Evolutionary conservation across 805 yeast species (phyloP), one percentile per base, ranked within the genome.

Genomic region (Candida awuae): DNA sequence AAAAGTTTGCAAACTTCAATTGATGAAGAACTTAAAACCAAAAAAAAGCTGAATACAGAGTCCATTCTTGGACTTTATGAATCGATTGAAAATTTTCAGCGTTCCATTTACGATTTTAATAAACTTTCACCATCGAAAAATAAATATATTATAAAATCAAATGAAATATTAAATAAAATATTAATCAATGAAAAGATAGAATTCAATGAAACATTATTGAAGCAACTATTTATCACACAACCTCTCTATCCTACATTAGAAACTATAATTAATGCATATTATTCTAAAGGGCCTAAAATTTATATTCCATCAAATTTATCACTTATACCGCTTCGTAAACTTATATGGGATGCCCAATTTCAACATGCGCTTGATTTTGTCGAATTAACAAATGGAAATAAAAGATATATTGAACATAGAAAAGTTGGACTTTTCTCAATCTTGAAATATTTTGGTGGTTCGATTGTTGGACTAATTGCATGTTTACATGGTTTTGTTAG

Each of bases 261-360:
- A 35, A 40, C 48, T 1, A 43, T 57, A 1, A 52, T 61, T 5
- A 48, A 54, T 14, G 21, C 53, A 17, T 61, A 44, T 33, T 54
- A 59, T 38, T 32, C 42, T n/a, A 49, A 45, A 34, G 46, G 52
- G 34, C 34, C 48, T 6, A 42, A 39, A 6, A 29, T 15, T 1
- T 41, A 35, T 27, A 63, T 76, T 8, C 62, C 61, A 8, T 56
- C 59, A 35, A 54, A 58, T 1, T 52, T 60, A 1, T 76, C 80
- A 4, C 64, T 78, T 62, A 69, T 81, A n/a, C 83, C 87, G 4
- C 72, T 82, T 44, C 56, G 88, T 15, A 56, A 67, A 30, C 65
- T 77, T n/a, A 54, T 81, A 2, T 77, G 67, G 58, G 66, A 73
- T 44, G 81, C 75, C 1, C 75, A 80, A 35, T 65, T 78, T 42